phyloP scores from a whole-genome alignment of 352 stramenopile species.

The Blastocystis sp. region DNA sequence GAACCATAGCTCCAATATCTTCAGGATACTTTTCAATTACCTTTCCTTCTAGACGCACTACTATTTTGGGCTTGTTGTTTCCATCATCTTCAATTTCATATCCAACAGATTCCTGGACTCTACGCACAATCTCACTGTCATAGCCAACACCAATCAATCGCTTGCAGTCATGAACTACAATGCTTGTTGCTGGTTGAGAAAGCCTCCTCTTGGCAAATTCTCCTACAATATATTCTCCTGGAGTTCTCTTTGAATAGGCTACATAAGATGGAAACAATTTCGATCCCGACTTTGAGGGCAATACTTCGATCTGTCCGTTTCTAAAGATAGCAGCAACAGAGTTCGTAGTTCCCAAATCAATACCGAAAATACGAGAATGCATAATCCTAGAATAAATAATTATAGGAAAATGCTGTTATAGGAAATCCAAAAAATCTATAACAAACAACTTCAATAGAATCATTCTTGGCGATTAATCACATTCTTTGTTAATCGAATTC shows the following conservation, averaged over 20 bases:
- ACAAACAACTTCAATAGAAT: neutral
- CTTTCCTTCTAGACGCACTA: neutral
- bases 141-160: neutral
- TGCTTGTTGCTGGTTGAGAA: neutral
- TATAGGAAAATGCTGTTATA: neutral
- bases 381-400: constrained; percentile 17
- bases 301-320: constrained; percentile 12
- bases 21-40: neutral
- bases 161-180: constrained; percentile 1
- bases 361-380: neutral
- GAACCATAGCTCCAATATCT: neutral
- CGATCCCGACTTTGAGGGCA: neutral
- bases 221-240: neutral
- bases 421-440: neutral
- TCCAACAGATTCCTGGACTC: neutral
- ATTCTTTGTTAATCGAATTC: no score
- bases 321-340: neutral
- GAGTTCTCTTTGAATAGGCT: neutral
- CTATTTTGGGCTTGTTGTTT: constrained; percentile 1
- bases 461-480: no score
- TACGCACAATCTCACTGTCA: neutral
- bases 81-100: constrained; percentile 5
- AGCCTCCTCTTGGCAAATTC: neutral
- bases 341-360: constrained; percentile 60
- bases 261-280: constrained; percentile 5